These are phyloP conservation scores for Penicillium italicum DNA, from an alignment of 2,329 filamentous ascomycete species.

Conservation along the genomic window DNA sequence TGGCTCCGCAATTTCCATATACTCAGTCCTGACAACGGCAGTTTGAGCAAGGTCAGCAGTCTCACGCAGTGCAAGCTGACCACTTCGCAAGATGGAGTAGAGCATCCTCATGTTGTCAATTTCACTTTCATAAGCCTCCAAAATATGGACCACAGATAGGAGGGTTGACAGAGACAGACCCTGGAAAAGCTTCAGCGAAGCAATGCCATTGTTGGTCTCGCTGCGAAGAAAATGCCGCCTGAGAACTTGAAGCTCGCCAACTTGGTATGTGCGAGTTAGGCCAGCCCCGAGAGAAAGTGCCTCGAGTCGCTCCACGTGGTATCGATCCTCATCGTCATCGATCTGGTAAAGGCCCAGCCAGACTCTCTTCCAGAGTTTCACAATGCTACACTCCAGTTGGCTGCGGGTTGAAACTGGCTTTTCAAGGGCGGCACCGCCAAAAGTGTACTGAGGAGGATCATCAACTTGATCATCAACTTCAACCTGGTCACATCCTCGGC, in stretches of 20 bases:
- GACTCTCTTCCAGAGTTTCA: conserved; percentile 19
- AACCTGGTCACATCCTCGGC: not conserved
- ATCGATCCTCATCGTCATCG: conserved; percentile 9
- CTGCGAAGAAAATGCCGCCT: conserved; percentile 8
- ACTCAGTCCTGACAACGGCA: conserved; percentile 7
- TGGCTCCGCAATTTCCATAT: conserved; percentile 12
- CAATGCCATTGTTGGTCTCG: conserved; percentile 12
- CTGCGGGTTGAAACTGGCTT: not conserved
- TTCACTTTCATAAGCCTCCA: conserved; percentile 22
- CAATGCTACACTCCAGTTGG: conserved; percentile 16
- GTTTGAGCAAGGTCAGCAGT: conserved; percentile 1
- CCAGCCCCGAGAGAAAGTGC: conserved; percentile 20
- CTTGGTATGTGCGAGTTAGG: conserved; percentile 5
- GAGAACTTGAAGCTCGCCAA: conserved; percentile 11
- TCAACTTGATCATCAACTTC: not conserved
- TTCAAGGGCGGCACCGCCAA: not conserved
- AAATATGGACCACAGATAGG: conserved; percentile 13
- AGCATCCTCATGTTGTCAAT: conserved; percentile 13
- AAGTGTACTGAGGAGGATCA: not conserved
- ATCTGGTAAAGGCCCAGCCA: conserved; percentile 25
- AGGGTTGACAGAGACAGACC: conserved; percentile 16
- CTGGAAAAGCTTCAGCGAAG: conserved; percentile 19
- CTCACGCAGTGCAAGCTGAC: conserved; percentile 13
- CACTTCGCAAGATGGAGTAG: conserved; percentile 14
- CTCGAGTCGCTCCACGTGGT: conserved; percentile 16